A percentile compares a stretch with the other conserved stretches of the same genome.
phyloP scores from a whole-genome alignment of 2,329 filamentous ascomycete species.

The Aspergillus vadensis region DNA sequence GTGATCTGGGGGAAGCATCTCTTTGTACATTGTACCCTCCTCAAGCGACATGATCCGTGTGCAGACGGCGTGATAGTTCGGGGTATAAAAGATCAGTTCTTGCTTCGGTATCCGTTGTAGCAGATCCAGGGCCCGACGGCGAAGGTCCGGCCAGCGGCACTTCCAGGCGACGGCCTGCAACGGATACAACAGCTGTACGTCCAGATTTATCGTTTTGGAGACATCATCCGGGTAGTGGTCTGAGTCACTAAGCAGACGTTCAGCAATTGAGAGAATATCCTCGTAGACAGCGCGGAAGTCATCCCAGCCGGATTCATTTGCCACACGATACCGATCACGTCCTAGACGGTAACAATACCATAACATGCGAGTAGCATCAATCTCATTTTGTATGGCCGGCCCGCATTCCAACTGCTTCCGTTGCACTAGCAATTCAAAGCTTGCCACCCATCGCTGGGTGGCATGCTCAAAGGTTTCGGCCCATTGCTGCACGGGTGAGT shows the following conservation, averaged over 20 bases:
- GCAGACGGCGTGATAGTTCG: conserved; percentile 20
- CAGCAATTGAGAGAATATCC: conserved; percentile 8
- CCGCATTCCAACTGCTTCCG: conserved; percentile 10
- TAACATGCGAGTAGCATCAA: conserved; percentile 18
- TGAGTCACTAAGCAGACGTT: conserved; percentile 10
- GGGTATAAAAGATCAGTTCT: conserved; percentile 18
- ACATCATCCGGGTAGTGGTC: conserved; percentile 14
- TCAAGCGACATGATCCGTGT: conserved; percentile 21
- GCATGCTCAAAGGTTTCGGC: not conserved
- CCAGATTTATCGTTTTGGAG: conserved; percentile 16
- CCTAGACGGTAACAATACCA: conserved; percentile 10
- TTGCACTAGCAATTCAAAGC: conserved; percentile 15
- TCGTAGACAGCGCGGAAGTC: conserved; percentile 13
- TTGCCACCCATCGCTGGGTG: conserved; percentile 11
- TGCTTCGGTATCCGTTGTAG: conserved; percentile 16
- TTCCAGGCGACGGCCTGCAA: conserved; percentile 26
- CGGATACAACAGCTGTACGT: conserved; percentile 22
- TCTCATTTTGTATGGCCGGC: conserved; percentile 8
- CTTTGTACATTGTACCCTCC: conserved; percentile 8
- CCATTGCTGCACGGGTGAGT: not conserved
- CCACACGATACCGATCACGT: conserved; percentile 10
- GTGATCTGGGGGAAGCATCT: conserved; percentile 12
- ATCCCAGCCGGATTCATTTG: conserved; percentile 20
- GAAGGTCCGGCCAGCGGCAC: conserved; percentile 24
- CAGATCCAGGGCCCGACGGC: conserved; percentile 22